These are phyloP conservation scores for Trichomonascaceae sp. DNA, from an alignment of 1,139 yeast species.

Conservation along the genomic window DNA sequence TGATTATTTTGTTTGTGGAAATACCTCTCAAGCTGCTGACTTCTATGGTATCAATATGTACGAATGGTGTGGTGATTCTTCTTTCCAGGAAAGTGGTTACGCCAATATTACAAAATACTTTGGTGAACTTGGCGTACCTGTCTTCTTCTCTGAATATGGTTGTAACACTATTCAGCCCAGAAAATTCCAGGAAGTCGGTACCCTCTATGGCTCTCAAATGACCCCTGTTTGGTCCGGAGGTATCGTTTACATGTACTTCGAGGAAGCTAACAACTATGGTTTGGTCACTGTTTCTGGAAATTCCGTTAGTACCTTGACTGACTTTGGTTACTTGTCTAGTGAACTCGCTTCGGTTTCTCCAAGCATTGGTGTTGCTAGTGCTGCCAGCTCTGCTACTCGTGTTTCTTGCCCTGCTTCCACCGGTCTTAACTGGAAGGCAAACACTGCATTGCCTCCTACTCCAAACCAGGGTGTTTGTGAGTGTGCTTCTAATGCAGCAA, in stretches of 20 bases:
- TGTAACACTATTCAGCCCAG: constrained; percentile 71
- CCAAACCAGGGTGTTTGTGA: constrained; percentile 57
- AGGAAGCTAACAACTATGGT: constrained; percentile 87
- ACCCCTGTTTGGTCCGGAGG: constrained; percentile 86
- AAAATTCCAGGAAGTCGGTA: constrained; percentile 66
- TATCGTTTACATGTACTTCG: constrained; percentile 83
- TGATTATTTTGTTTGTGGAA: constrained; percentile 71
- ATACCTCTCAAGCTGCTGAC: constrained; percentile 62
- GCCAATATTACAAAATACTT: constrained; percentile 68
- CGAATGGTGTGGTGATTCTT: constrained; percentile 94
- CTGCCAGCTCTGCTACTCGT: constrained; percentile 39
- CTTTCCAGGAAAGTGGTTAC: constrained; percentile 76
- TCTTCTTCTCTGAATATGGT: constrained; percentile 90
- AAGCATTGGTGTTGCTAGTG: constrained; percentile 48
- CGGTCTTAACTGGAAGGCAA: constrained; percentile 49
- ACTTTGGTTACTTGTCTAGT: constrained; percentile 47
- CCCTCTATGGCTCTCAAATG: constrained; percentile 51
- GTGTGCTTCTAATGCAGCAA: constrained; percentile 46
- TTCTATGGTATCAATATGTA: constrained; percentile 95
- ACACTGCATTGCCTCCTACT: constrained; percentile 58
- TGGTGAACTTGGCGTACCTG: constrained; percentile 58
- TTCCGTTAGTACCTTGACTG: constrained; percentile 54
- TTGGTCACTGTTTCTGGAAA: constrained; percentile 63
- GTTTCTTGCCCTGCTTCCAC: constrained; percentile 46
- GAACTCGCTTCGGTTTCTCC: constrained; percentile 52